phyloP scores from a whole-genome alignment of 2,329 filamentous ascomycete genomes.

The Ophiostoma quercus region DNA sequence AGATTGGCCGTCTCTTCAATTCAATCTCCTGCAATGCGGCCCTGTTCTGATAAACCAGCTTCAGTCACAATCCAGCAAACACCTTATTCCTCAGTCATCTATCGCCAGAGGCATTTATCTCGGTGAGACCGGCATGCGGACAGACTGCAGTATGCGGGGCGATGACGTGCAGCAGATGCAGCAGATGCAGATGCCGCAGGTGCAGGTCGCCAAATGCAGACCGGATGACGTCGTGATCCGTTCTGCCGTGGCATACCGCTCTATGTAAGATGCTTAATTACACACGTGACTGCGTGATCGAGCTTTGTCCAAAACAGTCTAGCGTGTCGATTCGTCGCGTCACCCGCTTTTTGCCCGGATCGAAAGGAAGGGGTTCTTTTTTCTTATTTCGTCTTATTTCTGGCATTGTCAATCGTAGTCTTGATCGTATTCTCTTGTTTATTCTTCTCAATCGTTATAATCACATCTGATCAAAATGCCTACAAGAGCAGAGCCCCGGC shows the following conservation, averaged over 20 bases:
- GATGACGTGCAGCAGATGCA: slow-evolving; percentile 2
- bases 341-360: slow-evolving; percentile 4
- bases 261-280: background rate
- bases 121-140: background rate
- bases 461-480: background rate
- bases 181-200: background rate
- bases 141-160: background rate
- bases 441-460: background rate
- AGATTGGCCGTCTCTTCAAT: too few species aligned
- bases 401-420: background rate
- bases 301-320: slow-evolving; percentile 7
- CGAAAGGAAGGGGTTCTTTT: background rate
- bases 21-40: too few species aligned
- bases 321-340: slow-evolving; percentile 20
- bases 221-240: slow-evolving; percentile 9
- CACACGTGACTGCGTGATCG: background rate
- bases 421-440: background rate
- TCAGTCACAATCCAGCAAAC: too few species aligned
- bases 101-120: background rate
- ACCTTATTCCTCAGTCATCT: too few species aligned
- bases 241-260: too few species aligned
- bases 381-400: background rate
- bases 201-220: slow-evolving; percentile 7
- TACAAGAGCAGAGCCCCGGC: slow-evolving; percentile 30
- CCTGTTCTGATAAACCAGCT: too few species aligned